A percentile compares a stretch with the other conserved stretches of the same genome.
Conservation (phyloP, 169 alveolate genomes). For the Theileria orientalis region DNA sequence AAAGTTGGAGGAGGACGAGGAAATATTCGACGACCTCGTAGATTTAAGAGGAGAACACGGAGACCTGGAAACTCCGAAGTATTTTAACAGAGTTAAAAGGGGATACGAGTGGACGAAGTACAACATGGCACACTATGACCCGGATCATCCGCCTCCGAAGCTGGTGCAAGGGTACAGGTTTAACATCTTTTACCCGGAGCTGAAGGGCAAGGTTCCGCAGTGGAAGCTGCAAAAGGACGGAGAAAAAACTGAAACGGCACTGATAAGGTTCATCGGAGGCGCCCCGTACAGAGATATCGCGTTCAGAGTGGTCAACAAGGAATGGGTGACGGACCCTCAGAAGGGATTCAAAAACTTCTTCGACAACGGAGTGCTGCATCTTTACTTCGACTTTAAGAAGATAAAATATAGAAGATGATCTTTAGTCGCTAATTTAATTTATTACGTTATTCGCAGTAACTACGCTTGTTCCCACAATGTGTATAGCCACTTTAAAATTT, state of each 20-base stretch:
- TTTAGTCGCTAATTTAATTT: background rate
- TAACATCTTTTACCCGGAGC: slow-evolving; percentile 94
- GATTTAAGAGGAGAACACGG: slow-evolving; percentile 4
- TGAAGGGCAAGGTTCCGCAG: slow-evolving; percentile 91
- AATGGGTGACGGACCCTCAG: slow-evolving; percentile 92
- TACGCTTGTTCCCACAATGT: slow-evolving; percentile 1
- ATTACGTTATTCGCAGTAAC: no score
- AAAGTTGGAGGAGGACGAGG: slow-evolving; percentile 82
- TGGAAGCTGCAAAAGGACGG: slow-evolving; percentile 87
- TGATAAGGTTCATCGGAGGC: slow-evolving; percentile 94
- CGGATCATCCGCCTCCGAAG: slow-evolving; percentile 97
- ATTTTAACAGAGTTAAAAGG: slow-evolving; percentile 90
- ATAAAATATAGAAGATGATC: slow-evolving; percentile 86
- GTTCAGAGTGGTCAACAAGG: slow-evolving; percentile 92
- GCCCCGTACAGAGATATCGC: slow-evolving; percentile 96
- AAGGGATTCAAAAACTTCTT: slow-evolving; percentile 88
- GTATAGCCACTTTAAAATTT: background rate
- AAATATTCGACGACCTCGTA: slow-evolving; percentile 74
- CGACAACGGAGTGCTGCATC: slow-evolving; percentile 87
- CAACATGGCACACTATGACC: slow-evolving; percentile 95
- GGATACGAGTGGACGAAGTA: slow-evolving; percentile 96
- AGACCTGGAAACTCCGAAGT: slow-evolving; percentile 85
- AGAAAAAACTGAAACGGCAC: slow-evolving; percentile 70
- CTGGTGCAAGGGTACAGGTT: slow-evolving; percentile 94
- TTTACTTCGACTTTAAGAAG: slow-evolving; percentile 89